Evolutionary conservation across 768 basidiomycete species (phyloP), one percentile per base, ranked within the genome.

Genomic region (Tricholoma hemisulphureum): DNA sequence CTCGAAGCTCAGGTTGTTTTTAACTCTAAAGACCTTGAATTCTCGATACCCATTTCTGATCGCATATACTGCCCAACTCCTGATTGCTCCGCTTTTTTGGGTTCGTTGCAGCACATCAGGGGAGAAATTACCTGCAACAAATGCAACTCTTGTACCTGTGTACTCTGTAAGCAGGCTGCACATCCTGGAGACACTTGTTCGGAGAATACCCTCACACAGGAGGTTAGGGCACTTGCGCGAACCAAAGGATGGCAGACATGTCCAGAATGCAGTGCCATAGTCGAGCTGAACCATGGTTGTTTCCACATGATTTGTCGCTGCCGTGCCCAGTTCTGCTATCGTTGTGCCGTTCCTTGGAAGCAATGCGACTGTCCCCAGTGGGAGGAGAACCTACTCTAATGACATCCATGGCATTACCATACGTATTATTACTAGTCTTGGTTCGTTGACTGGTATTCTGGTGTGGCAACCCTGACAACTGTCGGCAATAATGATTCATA

Each of bases 271-370:
- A 63, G 71, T 16, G 71, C 77, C 6, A 75, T 88, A 45, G 76
- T 88, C 28, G 87, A 88, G 60, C 75, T 85, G 21, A 68, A 69
- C 9, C 62, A 34, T 2, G 86, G 87, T 0, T 88, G 87, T 56
- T 84, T 80, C 65, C 87, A 88, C 53, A 87, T 88, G 71, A 82
- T 77, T n/a, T 88, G 86, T 60, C 74, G 75, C 18, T 86, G 85
- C 61, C 68, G 73, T 11, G 69, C 77, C 0, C 66, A 88, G 60
- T 88, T 88, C 67, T 88, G 87, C 62, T 88, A 89, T 64, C 55
- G 83, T 7, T 90, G 89, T 63, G 82, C 82, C 0, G 78, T 69
- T 21, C 71, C 56, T 16, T 89, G 88, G 88, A 88, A 83, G 69
- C 76, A 69, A 0, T 89, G 88, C 52, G 9, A 2, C 0, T 88